Conservation (phyloP, 192 early-diverging fungal genomes). For the Chytriomyces confervae region DNA sequence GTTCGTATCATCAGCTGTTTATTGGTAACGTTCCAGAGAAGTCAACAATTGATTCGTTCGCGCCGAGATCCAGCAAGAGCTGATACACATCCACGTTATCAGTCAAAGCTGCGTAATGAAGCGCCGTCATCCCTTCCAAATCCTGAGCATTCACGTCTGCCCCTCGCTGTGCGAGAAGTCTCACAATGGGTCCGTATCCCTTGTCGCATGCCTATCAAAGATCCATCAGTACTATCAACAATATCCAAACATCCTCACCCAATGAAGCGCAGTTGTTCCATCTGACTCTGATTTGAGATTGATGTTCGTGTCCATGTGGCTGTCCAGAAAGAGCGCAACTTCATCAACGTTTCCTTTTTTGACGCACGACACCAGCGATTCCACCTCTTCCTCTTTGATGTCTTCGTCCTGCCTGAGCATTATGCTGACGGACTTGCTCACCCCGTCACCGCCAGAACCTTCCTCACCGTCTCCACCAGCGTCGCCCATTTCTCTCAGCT, state of each 20-base stretch:
- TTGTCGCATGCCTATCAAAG: constrained; percentile 40
- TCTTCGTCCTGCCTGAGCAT: neutral
- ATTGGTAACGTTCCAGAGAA: neutral
- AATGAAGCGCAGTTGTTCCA: constrained; percentile 48
- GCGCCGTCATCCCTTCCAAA: constrained; percentile 38
- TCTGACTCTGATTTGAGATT: neutral
- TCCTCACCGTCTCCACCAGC: neutral
- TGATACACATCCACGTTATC: constrained; percentile 12
- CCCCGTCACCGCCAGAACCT: neutral
- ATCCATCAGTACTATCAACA: neutral
- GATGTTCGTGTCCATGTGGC: neutral
- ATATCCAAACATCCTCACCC: neutral
- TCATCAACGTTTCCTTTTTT: constrained; percentile 35
- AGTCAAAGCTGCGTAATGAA: constrained; percentile 39
- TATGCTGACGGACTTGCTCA: neutral
- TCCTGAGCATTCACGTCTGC: constrained; percentile 36
- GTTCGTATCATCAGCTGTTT: neutral
- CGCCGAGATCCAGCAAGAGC: constrained; percentile 20
- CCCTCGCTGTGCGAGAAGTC: constrained; percentile 13
- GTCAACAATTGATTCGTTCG: constrained; percentile 7
- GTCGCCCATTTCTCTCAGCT: constrained; percentile 10
- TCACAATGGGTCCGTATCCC: constrained; percentile 25
- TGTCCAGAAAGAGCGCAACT: constrained; percentile 13
- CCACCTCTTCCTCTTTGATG: constrained; percentile 31
- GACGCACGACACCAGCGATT: constrained; percentile 43